These are phyloP conservation scores for Erythrophleum ivorense DNA, from an alignment of 331 rosid species.

Conservation along the genomic window DNA sequence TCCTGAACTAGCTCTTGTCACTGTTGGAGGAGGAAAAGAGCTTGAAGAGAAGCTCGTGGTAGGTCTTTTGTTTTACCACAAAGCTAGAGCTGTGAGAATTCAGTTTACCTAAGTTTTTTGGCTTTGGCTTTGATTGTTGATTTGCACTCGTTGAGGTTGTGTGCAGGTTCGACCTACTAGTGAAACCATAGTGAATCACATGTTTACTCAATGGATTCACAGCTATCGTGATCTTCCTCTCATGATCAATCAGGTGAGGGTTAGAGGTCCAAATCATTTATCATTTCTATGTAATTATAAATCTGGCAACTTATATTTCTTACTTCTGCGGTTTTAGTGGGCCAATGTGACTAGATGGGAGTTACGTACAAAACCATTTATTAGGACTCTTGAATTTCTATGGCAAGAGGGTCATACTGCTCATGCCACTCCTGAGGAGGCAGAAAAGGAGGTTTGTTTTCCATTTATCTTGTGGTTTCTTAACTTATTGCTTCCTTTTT, in stretches of 20 bases:
- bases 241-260: conserved; percentile 79
- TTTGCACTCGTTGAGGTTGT: conserved; percentile 74
- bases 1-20: conserved; percentile 85
- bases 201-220: conserved; percentile 96
- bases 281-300: not conserved
- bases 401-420: conserved; percentile 99
- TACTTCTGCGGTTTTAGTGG: conserved; percentile 59
- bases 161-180: conserved; percentile 98
- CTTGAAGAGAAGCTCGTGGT: conserved; percentile 97
- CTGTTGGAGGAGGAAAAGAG: conserved; percentile 94
- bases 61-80: conserved; percentile 27
- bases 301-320: not conserved
- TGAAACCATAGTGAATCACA: conserved; percentile 92
- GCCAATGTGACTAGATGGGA: conserved; percentile 96
- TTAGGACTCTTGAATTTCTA: conserved; percentile 81
- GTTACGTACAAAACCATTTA: conserved; percentile 90
- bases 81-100: too few species aligned
- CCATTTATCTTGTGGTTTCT: not conserved
- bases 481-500: too few species aligned
- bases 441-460: conserved; percentile 78
- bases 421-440: conserved; percentile 83
- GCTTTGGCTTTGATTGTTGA: conserved; percentile 80
- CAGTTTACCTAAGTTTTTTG: too few species aligned
- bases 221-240: conserved; percentile 95
- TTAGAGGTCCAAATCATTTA: too few species aligned